Conservation (phyloP, 2,329 filamentous ascomycete species). For the Metarhizium sp. region DNA sequence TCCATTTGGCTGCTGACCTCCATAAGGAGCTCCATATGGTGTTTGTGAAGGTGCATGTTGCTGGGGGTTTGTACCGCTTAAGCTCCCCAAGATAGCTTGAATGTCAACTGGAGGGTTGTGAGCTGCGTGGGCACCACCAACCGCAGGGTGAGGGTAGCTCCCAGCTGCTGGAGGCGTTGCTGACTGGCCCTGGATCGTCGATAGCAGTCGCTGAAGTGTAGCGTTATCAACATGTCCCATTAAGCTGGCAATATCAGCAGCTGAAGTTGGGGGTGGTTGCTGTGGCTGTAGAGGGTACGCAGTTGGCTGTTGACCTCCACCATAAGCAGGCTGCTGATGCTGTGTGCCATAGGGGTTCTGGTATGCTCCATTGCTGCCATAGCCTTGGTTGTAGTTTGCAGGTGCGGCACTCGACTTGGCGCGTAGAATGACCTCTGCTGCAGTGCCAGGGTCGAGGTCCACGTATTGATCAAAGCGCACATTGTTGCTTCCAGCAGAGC, state of each 20-base stretch:
- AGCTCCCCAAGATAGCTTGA: slow-evolving; percentile 34
- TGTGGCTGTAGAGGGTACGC: slow-evolving; percentile 22
- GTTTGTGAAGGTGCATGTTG: slow-evolving; percentile 15
- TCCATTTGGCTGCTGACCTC: slow-evolving; percentile 19
- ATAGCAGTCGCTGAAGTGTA: slow-evolving; percentile 61
- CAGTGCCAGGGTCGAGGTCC: slow-evolving; percentile 67
- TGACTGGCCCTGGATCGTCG: slow-evolving; percentile 36
- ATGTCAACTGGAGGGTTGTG: slow-evolving; percentile 30
- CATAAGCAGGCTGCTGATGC: slow-evolving; percentile 15
- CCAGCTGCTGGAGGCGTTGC: slow-evolving; percentile 1
- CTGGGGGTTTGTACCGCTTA: slow-evolving; percentile 18
- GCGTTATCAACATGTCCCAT: slow-evolving; percentile 60
- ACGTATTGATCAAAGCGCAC: slow-evolving; percentile 83
- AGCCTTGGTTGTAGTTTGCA: slow-evolving; percentile 21
- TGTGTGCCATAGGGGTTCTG: slow-evolving; percentile 23
- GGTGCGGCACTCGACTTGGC: slow-evolving; percentile 42
- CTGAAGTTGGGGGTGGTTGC: slow-evolving; percentile 23
- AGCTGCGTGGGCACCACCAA: slow-evolving; percentile 9
- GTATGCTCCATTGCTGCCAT: slow-evolving; percentile 17
- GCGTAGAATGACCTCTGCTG: slow-evolving; percentile 70
- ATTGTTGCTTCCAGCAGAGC: slow-evolving; percentile 61
- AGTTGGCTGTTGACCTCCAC: slow-evolving; percentile 15
- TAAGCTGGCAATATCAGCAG: slow-evolving; percentile 51
- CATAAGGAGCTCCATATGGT: slow-evolving; percentile 21
- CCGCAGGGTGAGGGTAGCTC: slow-evolving; percentile 3